These are phyloP conservation scores for Candida golubevii DNA, from an alignment of 805 yeast species.

Conservation along the genomic window DNA sequence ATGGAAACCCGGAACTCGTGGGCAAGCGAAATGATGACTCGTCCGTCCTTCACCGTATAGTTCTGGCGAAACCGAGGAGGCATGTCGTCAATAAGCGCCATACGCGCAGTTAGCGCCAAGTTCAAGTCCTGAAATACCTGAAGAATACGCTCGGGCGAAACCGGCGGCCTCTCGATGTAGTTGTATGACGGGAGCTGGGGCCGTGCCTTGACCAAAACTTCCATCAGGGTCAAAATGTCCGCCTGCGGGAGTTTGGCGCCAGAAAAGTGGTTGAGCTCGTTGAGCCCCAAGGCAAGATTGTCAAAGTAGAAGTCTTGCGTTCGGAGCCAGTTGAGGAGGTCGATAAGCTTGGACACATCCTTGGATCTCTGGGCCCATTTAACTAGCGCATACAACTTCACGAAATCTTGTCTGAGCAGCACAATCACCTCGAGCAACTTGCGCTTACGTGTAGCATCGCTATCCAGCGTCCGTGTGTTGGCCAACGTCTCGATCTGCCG, in stretches of 20 bases:
- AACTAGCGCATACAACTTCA: constrained; percentile 76
- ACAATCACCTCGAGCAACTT: constrained; percentile 66
- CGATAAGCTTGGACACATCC: constrained; percentile 73
- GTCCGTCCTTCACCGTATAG: constrained; percentile 69
- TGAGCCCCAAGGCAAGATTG: constrained; percentile 58
- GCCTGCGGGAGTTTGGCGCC: constrained; percentile 93
- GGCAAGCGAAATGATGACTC: constrained; percentile 59
- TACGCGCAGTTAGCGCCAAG: constrained; percentile 64
- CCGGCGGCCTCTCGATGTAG: constrained; percentile 44
- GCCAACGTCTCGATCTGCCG: constrained; percentile 60
- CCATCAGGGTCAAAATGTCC: constrained; percentile 81
- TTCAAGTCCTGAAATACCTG: constrained; percentile 65
- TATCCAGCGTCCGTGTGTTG: constrained; percentile 37
- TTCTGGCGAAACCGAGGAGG: constrained; percentile 58
- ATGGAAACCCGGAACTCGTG: constrained; percentile 59
- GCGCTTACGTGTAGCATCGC: constrained; percentile 63
- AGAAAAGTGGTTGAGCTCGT: constrained; percentile 64
- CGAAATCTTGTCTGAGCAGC: constrained; percentile 72
- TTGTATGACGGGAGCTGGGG: constrained; percentile 70
- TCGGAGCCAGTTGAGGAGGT: constrained; percentile 82
- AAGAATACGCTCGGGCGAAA: constrained; percentile 55
- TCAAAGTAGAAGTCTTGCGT: constrained; percentile 70
- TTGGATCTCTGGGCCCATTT: constrained; percentile 82
- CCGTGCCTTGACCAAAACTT: constrained; percentile 72
- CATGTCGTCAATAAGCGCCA: constrained; percentile 61